These are phyloP conservation scores for Diaporthe citriasiana DNA, from an alignment of 2,329 filamentous ascomycete genomes.

Conservation along the genomic window DNA sequence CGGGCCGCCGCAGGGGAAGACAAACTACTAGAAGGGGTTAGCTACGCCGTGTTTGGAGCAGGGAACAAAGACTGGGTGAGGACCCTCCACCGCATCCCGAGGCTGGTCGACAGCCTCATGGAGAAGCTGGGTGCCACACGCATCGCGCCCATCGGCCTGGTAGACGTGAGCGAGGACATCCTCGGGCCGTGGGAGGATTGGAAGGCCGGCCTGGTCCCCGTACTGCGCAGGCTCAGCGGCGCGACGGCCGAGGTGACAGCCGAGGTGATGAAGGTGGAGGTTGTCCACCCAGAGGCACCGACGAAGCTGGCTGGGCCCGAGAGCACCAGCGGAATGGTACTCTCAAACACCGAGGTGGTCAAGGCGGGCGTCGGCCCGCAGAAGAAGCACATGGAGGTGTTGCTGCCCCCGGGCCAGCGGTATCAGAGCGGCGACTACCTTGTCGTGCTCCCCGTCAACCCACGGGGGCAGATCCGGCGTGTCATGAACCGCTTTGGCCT, in stretches of 20 bases:
- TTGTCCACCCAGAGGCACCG: constrained; percentile 41
- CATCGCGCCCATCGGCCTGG: constrained; percentile 58
- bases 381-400: constrained; percentile 46
- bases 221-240: constrained; percentile 41
- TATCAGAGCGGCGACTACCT: constrained; percentile 76
- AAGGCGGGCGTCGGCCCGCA: constrained; percentile 42
- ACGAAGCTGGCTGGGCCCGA: constrained; percentile 42
- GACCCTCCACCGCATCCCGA: constrained; percentile 68
- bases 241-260: constrained; percentile 39
- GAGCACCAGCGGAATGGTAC: constrained; percentile 36
- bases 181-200: constrained; percentile 65
- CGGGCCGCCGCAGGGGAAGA: constrained; percentile 49
- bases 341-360: constrained; percentile 42
- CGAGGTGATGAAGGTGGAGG: constrained; percentile 42
- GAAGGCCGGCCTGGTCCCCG: constrained; percentile 57
- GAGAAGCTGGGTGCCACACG: constrained; percentile 59
- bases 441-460: constrained; percentile 71
- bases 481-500: constrained; percentile 69
- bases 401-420: constrained; percentile 54
- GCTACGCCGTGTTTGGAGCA: constrained; percentile 71
- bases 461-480: constrained; percentile 64
- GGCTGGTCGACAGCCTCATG: constrained; percentile 60
- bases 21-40: constrained; percentile 59
- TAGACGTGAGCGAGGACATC: constrained; percentile 65
- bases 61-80: constrained; percentile 57